Evolutionary conservation across 1,284 basidiomycete species (phyloP).

Genomic region (Ganoderma boninense): DNA sequence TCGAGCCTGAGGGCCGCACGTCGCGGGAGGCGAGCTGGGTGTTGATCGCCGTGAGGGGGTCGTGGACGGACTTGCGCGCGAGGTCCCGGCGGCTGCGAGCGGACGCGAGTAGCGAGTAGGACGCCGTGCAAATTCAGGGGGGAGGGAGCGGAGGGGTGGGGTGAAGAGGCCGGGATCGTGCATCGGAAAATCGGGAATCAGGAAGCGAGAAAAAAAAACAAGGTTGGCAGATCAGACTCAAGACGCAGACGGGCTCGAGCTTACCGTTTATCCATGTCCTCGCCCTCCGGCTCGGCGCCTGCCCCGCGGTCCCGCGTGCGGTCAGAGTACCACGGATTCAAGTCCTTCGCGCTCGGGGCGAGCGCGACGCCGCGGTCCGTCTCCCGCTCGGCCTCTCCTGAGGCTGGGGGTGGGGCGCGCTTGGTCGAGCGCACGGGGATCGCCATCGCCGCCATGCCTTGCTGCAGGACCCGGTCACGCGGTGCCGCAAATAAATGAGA

Average conservation of each 20-base stretch:
- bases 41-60: slow-evolving; percentile 80
- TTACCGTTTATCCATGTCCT: slow-evolving; percentile 38
- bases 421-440: slow-evolving; percentile 55
- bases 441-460: slow-evolving; percentile 44
- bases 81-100: slow-evolving; percentile 68
- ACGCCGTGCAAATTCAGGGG: too few relatives aligned
- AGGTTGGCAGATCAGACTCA: neutral
- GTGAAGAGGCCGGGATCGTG: neutral
- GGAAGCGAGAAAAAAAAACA: neutral
- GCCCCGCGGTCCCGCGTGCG: slow-evolving; percentile 31
- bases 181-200: too few relatives aligned
- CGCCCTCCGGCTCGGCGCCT: slow-evolving; percentile 35
- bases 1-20: slow-evolving; percentile 15
- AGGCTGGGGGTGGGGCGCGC: slow-evolving; percentile 45
- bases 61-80: slow-evolving; percentile 66
- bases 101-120: neutral
- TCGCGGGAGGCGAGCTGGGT: slow-evolving; percentile 59
- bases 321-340: slow-evolving; percentile 80
- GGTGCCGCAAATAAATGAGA: neutral
- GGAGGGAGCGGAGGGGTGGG: neutral
- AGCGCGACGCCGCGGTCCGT: slow-evolving; percentile 75
- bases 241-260: slow-evolving; percentile 32
- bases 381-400: slow-evolving; percentile 43
- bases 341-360: slow-evolving; percentile 76
- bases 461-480: slow-evolving; percentile 37